A percentile compares a stretch with the other conserved stretches of the same genome.
These are phyloP conservation scores for Stentor coeruleus DNA, from an alignment of 73 alveolate species.

Conservation along the genomic window DNA sequence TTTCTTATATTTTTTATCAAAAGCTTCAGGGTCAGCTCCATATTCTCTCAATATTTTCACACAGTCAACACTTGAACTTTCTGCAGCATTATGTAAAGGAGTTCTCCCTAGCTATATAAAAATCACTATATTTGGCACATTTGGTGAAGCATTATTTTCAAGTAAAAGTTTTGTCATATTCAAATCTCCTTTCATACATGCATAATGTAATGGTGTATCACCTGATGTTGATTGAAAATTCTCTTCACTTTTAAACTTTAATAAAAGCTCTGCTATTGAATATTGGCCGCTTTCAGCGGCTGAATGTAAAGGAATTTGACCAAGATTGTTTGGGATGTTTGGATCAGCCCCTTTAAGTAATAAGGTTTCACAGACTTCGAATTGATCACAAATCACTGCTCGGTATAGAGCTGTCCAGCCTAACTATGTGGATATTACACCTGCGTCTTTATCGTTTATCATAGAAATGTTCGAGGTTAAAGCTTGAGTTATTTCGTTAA, in stretches of 20 bases:
- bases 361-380: neutral
- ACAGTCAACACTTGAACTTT: neutral
- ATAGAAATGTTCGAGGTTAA: neutral
- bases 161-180: neutral
- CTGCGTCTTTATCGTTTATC: constrained; percentile 20
- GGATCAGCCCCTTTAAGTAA: constrained; percentile 2
- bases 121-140: neutral
- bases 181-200: neutral
- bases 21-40: neutral
- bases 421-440: constrained; percentile 10
- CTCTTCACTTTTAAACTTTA: neutral
- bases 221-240: neutral
- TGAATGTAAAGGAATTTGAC: constrained; percentile 8
- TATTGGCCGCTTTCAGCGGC: constrained; percentile 12
- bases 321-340: constrained; percentile 16
- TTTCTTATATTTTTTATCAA: neutral
- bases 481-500: neutral
- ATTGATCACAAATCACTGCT: constrained; percentile 7
- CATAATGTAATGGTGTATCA: neutral
- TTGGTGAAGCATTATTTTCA: neutral
- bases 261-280: neutral
- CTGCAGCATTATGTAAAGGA: neutral
- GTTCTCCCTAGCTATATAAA: neutral
- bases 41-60: neutral
- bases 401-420: constrained; percentile 2